Evolutionary conservation across 768 basidiomycete genomes (phyloP).

Genomic region (Boletus subparvulus): DNA sequence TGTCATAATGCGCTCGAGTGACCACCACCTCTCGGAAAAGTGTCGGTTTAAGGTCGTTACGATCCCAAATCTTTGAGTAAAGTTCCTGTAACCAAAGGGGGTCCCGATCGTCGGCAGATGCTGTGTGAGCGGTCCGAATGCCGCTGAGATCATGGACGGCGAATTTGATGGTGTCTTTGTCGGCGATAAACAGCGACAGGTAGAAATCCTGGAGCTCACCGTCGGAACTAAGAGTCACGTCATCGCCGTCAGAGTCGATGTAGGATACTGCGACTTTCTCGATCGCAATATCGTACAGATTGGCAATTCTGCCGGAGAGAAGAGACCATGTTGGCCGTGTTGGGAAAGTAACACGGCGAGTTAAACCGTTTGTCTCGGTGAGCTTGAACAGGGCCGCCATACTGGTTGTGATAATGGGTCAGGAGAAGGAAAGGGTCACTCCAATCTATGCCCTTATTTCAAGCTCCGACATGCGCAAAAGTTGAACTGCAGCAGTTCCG

Average conservation of each 20-base stretch:
- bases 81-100: too few species aligned
- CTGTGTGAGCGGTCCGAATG: constrained; percentile 34
- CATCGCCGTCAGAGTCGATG: constrained; percentile 69
- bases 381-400: constrained; percentile 64
- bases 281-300: constrained; percentile 55
- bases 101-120: constrained; percentile 11
- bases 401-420: constrained; percentile 42
- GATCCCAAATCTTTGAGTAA: too few species aligned
- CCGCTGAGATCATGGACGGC: constrained; percentile 57
- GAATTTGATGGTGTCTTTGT: constrained; percentile 50
- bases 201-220: constrained; percentile 80
- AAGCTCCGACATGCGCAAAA: too few species aligned
- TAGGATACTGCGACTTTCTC: constrained; percentile 69
- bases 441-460: too few species aligned
- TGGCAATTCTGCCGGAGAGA: constrained; percentile 54
- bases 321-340: constrained; percentile 52
- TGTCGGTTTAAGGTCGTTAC: too few species aligned
- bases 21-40: too few species aligned
- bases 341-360: constrained; percentile 58
- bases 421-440: too few species aligned
- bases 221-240: constrained; percentile 73
- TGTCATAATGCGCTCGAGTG: too few species aligned
- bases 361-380: constrained; percentile 51
- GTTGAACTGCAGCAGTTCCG: too few species aligned
- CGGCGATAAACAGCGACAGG: constrained; percentile 28